Conservation (phyloP, 2,329 filamentous ascomycete genomes). For the Verticillium longisporum region DNA sequence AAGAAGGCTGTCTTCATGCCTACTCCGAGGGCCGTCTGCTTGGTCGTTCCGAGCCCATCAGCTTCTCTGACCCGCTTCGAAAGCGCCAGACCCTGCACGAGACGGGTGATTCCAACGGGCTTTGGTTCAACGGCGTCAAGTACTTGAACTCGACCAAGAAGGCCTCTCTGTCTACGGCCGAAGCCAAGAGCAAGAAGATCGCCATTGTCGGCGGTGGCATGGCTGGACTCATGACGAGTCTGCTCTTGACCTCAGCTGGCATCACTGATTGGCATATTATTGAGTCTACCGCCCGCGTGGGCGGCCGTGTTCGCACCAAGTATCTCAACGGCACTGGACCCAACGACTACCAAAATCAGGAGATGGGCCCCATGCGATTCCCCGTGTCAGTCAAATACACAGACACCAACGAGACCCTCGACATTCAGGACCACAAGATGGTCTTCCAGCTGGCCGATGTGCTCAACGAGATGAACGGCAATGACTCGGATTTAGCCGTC, state of each 20-base stretch:
- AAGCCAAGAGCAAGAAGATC: slow-evolving; percentile 47
- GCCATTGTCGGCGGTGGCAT: slow-evolving; percentile 57
- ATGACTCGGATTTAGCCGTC: slow-evolving; percentile 39
- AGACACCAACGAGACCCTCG: slow-evolving; percentile 41
- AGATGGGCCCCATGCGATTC: slow-evolving; percentile 45
- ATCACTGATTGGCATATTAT: slow-evolving; percentile 50
- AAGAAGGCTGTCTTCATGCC: background rate
- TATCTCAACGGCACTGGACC: slow-evolving; percentile 46
- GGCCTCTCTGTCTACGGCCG: slow-evolving; percentile 38
- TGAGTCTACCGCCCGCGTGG: slow-evolving; percentile 48
- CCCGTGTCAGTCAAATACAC: slow-evolving; percentile 34
- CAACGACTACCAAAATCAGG: slow-evolving; percentile 55
- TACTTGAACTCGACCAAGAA: slow-evolving; percentile 39
- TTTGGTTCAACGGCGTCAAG: slow-evolving; percentile 14
- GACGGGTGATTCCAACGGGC: slow-evolving; percentile 9
- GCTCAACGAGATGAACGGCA: slow-evolving; percentile 47
- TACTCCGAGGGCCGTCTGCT: background rate
- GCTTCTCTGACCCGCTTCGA: background rate
- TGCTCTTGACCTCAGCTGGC: slow-evolving; percentile 38
- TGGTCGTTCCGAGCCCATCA: background rate
- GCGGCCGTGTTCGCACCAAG: slow-evolving; percentile 52
- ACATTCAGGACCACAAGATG: slow-evolving; percentile 53
- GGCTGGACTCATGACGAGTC: slow-evolving; percentile 49
- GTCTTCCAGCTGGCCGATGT: slow-evolving; percentile 52
- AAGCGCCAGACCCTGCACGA: slow-evolving; percentile 3